Conservation (phyloP, 139 green algal genomes). For the Coelastrella sp. region DNA sequence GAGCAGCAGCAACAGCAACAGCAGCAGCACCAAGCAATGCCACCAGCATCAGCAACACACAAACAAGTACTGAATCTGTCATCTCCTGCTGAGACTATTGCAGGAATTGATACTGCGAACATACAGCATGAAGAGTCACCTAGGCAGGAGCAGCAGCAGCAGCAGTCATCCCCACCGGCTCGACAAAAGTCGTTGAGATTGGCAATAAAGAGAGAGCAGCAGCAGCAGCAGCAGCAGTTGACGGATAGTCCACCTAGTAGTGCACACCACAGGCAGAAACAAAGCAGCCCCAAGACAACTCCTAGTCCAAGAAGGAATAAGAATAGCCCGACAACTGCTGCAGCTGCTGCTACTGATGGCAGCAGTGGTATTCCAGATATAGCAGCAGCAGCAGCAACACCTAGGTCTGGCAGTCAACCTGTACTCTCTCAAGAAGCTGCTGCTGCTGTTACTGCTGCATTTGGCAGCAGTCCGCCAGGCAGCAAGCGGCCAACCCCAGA, state of each 20-base stretch:
- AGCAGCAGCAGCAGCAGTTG: slow-evolving; percentile 15
- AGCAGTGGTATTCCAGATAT: neutral
- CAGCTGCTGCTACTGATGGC: neutral
- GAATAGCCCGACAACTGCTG: neutral
- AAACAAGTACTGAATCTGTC: no score
- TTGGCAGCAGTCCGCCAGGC: neutral
- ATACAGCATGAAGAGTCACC: neutral
- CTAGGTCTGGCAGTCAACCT: neutral
- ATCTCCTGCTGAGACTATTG: neutral
- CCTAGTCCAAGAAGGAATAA: neutral
- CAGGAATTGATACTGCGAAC: neutral
- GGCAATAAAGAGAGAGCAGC: neutral
- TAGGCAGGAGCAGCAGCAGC: slow-evolving; percentile 10
- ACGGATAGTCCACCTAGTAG: neutral
- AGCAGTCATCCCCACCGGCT: neutral
- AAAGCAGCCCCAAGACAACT: neutral
- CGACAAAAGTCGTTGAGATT: neutral
- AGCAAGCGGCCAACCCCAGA: neutral
- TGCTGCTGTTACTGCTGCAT: slow-evolving; percentile 27
- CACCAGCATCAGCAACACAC: neutral
- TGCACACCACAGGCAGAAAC: neutral
- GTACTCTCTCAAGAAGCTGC: neutral
- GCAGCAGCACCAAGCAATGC: neutral
- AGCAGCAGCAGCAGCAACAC: neutral
- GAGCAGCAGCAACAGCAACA: neutral